A percentile compares a stretch with the other conserved stretches of the same genome.
These are phyloP conservation scores for Croton laevigatus DNA, from an alignment of 441 rosid species.

Conservation along the genomic window DNA sequence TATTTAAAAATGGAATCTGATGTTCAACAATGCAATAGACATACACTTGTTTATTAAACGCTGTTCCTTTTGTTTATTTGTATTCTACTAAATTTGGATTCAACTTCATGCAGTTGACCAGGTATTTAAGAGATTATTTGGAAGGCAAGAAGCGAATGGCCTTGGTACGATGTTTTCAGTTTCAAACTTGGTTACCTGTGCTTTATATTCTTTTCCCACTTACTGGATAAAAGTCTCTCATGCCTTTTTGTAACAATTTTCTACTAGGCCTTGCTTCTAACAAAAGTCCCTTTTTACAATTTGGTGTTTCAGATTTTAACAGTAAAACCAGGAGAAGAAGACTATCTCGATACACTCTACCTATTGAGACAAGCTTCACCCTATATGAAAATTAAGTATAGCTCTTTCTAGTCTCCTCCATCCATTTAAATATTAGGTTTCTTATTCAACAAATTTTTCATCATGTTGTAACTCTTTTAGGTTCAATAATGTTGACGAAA, in stretches of 20 bases:
- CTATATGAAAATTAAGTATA: constrained; percentile 77
- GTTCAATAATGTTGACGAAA: constrained; percentile 59
- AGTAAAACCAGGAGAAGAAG: constrained; percentile 78
- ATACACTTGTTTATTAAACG: neutral
- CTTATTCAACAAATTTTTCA: constrained; percentile 12
- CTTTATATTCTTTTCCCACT: neutral
- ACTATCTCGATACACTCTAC: constrained; percentile 68
- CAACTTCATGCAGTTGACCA: constrained; percentile 58
- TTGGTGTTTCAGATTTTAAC: constrained; percentile 64
- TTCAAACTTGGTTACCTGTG: neutral
- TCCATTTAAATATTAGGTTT: constrained; percentile 22
- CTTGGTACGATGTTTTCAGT: constrained; percentile 52
- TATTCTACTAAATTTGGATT: constrained; percentile 19
- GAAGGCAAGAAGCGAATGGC: constrained; percentile 92
- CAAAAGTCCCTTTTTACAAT: constrained; percentile 9
- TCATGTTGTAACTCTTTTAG: constrained; percentile 34
- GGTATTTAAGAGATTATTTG: constrained; percentile 77
- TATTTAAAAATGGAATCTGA: neutral
- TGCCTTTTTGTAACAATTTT: neutral
- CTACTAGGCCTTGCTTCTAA: neutral
- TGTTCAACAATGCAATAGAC: neutral
- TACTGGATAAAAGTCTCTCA: neutral
- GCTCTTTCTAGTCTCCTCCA: neutral
- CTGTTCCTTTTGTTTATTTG: constrained; percentile 1
- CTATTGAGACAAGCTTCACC: constrained; percentile 91